Conservation (phyloP, 345 rosid species). For the Physaria fendleri region DNA sequence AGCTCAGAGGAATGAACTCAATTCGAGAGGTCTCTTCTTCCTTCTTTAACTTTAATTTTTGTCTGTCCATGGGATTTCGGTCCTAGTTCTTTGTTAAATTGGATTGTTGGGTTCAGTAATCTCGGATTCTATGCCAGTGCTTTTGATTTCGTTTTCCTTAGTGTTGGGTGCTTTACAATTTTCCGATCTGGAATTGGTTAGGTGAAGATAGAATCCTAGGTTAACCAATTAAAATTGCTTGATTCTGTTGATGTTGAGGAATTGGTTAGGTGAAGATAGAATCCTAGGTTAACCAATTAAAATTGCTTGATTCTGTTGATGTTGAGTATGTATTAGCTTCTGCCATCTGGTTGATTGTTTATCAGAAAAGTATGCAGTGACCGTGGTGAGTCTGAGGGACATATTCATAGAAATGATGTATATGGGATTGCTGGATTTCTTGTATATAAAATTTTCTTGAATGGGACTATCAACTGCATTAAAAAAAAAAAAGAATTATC, state of each 20-base stretch:
- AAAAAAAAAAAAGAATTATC: not conserved
- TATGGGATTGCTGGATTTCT: no score
- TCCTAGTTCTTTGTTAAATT: not conserved
- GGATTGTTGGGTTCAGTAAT: not conserved
- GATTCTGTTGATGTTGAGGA: no score
- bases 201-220: no score
- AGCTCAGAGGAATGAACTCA: slow-evolving; percentile 95
- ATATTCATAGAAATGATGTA: no score
- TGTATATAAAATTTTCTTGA: no score
- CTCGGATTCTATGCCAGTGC: not conserved
- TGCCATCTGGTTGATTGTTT: not conserved
- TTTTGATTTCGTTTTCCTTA: not conserved
- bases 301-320: not conserved
- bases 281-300: no score
- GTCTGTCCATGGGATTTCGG: not conserved
- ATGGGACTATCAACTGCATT: not conserved
- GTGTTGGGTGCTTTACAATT: not conserved
- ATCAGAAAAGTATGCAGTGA: not conserved
- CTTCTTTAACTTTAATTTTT: slow-evolving; percentile 3
- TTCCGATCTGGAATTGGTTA: slow-evolving; percentile 10
- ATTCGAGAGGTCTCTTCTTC: slow-evolving; percentile 58
- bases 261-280: no score
- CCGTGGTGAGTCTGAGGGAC: no score
- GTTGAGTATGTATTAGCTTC: not conserved
- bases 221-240: no score